phyloP scores from a whole-genome alignment of 495 filamentous ascomycete species.

The Schizothecium vesticola region DNA sequence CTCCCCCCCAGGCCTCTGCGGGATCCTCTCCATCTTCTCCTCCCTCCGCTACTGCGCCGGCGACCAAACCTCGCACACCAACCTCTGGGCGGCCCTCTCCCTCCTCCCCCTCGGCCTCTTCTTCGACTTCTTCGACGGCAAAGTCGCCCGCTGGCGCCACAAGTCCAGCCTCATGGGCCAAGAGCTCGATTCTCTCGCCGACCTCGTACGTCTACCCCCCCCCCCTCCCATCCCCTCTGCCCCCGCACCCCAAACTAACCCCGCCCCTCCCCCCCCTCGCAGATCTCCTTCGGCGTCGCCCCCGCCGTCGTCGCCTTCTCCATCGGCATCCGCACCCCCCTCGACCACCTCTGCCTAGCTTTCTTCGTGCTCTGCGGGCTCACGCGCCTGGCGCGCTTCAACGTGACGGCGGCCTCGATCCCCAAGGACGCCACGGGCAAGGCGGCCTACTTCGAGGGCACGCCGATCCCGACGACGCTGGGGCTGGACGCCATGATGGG shows the following conservation, averaged over 20 bases:
- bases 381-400: slow-evolving; percentile 91
- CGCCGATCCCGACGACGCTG: slow-evolving; percentile 87
- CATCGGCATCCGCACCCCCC: slow-evolving; percentile 76
- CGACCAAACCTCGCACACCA: slow-evolving; percentile 55
- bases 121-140: slow-evolving; percentile 98
- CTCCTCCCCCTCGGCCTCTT: slow-evolving; percentile 94
- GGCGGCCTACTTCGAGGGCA: slow-evolving; percentile 91
- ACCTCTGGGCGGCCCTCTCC: slow-evolving; percentile 74
- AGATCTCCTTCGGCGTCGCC: slow-evolving; percentile 95
- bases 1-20: slow-evolving; percentile 57
- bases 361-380: slow-evolving; percentile 95
- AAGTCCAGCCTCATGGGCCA: slow-evolving; percentile 97
- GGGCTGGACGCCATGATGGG: slow-evolving; percentile 78
- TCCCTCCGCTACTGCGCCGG: slow-evolving; percentile 91
- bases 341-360: slow-evolving; percentile 79
- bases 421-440: slow-evolving; percentile 91
- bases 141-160: slow-evolving; percentile 89
- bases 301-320: slow-evolving; percentile 85
- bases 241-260: not conserved
- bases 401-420: slow-evolving; percentile 81
- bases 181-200: slow-evolving; percentile 94
- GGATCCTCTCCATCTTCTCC: slow-evolving; percentile 90
- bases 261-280: slow-evolving; percentile 1
- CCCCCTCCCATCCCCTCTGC: not conserved
- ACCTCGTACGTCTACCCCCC: slow-evolving; percentile 63